These are phyloP conservation scores for Trypanosoma avium DNA, from an alignment of 208 protist species.

Conservation along the genomic window DNA sequence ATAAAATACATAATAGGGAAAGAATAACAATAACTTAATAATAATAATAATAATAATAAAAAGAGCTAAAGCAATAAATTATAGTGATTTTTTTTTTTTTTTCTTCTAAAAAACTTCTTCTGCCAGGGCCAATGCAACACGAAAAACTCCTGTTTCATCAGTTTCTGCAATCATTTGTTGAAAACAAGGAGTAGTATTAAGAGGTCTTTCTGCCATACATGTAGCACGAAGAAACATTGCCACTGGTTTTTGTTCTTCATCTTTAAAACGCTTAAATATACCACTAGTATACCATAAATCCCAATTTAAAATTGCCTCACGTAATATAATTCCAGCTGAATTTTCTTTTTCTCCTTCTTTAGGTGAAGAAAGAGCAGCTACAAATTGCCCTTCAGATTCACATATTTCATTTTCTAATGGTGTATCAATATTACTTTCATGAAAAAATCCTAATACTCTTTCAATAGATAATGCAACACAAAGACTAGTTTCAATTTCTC, in stretches of 20 bases:
- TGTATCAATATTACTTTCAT: conserved; percentile 6
- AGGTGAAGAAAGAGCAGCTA: conserved; percentile 23
- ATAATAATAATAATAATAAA: not conserved
- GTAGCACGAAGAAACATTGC: conserved; percentile 55
- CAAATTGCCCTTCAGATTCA: conserved; percentile 25
- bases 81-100: not conserved
- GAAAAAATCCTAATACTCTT: conserved; percentile 36
- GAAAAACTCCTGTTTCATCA: conserved; percentile 40
- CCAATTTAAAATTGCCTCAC: conserved; percentile 18
- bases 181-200: conserved; percentile 66
- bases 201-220: conserved; percentile 74
- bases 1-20: too few relatives aligned
- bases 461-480: conserved; percentile 54
- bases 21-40: conserved; percentile 1
- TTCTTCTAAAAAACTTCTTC: conserved; percentile 60
- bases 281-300: conserved; percentile 22
- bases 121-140: conserved; percentile 52
- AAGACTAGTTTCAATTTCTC: conserved; percentile 57
- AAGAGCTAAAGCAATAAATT: not conserved
- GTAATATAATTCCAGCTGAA: not conserved
- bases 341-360: not conserved
- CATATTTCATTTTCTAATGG: conserved; percentile 28
- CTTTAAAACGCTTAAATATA: conserved; percentile 12
- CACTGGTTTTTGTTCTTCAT: conserved; percentile 21
- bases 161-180: conserved; percentile 75